phyloP scores from a whole-genome alignment of 1,284 basidiomycete genomes.

The Phaffia rhodozyma region DNA sequence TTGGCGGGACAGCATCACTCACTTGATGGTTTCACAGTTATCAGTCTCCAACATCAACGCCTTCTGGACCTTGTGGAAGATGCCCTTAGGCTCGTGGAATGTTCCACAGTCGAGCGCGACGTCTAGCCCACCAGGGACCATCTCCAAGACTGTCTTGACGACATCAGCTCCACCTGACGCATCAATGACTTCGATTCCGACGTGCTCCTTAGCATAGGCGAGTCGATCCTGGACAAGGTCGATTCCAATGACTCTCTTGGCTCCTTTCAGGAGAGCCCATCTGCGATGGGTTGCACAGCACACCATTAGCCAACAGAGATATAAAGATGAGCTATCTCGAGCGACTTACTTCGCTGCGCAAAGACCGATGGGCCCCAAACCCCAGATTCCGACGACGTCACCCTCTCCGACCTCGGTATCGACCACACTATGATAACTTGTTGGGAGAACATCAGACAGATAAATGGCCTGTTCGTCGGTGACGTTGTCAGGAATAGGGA shows the following conservation, averaged over 20 bases:
- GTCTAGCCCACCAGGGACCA: constrained; percentile 23
- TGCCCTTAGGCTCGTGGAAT: constrained; percentile 57
- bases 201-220: constrained; percentile 45
- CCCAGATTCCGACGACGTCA: constrained; percentile 56
- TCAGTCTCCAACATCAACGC: constrained; percentile 63
- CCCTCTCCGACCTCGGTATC: constrained; percentile 56
- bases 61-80: constrained; percentile 45
- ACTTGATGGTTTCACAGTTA: constrained; percentile 46
- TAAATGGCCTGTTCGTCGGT: constrained; percentile 50
- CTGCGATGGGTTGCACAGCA: constrained; percentile 11
- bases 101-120: constrained; percentile 36
- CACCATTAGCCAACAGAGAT: background rate
- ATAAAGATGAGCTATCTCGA: background rate
- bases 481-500: constrained; percentile 53
- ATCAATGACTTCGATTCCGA: constrained; percentile 52
- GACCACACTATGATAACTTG: constrained; percentile 55
- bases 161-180: constrained; percentile 50
- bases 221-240: constrained; percentile 54
- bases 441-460: constrained; percentile 58
- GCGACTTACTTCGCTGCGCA: constrained; percentile 27
- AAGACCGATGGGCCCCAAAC: constrained; percentile 41
- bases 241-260: constrained; percentile 58
- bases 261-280: constrained; percentile 57
- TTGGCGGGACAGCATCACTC: background rate
- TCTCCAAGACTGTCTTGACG: constrained; percentile 42